Base-by-base conservation (phyloP, 306 rosid genomes). In the Trifolium subterraneum region DNA sequence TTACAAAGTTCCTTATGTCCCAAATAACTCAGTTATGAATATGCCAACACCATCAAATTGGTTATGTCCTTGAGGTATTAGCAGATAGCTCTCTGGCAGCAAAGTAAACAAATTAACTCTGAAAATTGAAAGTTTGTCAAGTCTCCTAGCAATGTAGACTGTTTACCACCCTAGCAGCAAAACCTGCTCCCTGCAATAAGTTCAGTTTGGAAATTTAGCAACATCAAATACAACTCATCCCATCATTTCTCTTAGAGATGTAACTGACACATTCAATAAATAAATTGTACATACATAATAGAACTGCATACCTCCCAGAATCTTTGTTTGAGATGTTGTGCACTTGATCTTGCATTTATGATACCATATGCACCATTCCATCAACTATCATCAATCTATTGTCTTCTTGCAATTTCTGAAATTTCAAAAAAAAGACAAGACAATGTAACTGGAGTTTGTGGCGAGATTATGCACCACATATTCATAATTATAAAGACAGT, bases 371-470 rank as follows among this genome's bases (percentile, higher is more conserved):
- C 79, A 95, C 98, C 80, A 65, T 55, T 68, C 88, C 90, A 62
- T 79, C 96, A 36, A 61, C 88, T 76, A 95, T 76, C 96, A 92
- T 90, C 74, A 92, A 88, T 85, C 95, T 82, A 85, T 90, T 90
- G 63, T 86, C 95, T 69, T 82, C 93, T 92, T 92, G 97, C 84
- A 95, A 82, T 77, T 80, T 87, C 99, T 95, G 96, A 68, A 71
- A 76, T 83, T 66, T 39, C 51, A 51, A 19, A 85, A 85, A 85
- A 61, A 75, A 61, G 39, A 80, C 15, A 42, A 42, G 47, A 63
- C 23, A 48, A 12, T 42, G 20, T 13, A 44, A 71, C 14, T 48
- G 23, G 41, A 71, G 56, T 58, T 76, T 70, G 25, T 38, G 62
- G 31, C 65, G 7, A 19, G 65, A 59, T 6, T 6, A 27, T 13